Evolutionary conservation across 441 rosid genomes (phyloP), one percentile per base, ranked within the genome.

Genomic region (Monsonia emarginata): DNA sequence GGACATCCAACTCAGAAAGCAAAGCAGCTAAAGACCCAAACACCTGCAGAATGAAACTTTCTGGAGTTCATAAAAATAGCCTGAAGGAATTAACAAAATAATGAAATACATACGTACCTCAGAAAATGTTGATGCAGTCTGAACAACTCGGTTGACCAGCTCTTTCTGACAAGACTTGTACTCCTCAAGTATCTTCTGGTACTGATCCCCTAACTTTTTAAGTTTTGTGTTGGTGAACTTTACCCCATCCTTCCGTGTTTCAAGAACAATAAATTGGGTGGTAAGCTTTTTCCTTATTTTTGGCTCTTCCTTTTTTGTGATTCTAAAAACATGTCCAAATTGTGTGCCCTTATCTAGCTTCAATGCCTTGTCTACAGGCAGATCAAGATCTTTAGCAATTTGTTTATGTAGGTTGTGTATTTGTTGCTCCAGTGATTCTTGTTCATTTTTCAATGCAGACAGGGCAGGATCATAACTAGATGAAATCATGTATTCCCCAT

Each of bases 161-260:
- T 84, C 90, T 73, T 84, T 89, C 74, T 95, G 99, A 77, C 82
- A 79, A 76, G 67, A 82, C 76, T 73, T 95, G 72, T 95, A 95
- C 50, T 95, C 88, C 18, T 91, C 96, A 38, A 91, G 83, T 72
- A 87, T 80, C 80, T 83, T 88, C 74, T 95, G 99, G 79, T 84
- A 86, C 75, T 81, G 87, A 72, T 91, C 99, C 30, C 96, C 91
- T 63, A 95, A 81, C 77, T 83, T 91, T 74, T 89, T 95, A 69
- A 94, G 97, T 82, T 88, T 94, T 36, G 96, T 84, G 78, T 86
- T 95, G 8, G 99, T 95, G 69, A 95, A 95, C 79, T 95, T 95
- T 67, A 95, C 97, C 59, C 99, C 99, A 75, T 95, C 99, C 78
- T 95, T 95, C 21, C 99, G 87, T 10, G 99, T 95, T 83, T 95